A percentile compares a stretch with the other conserved stretches of the same genome.
Conservation (phyloP, 1,139 yeast species). For the Candida neerlandica region DNA sequence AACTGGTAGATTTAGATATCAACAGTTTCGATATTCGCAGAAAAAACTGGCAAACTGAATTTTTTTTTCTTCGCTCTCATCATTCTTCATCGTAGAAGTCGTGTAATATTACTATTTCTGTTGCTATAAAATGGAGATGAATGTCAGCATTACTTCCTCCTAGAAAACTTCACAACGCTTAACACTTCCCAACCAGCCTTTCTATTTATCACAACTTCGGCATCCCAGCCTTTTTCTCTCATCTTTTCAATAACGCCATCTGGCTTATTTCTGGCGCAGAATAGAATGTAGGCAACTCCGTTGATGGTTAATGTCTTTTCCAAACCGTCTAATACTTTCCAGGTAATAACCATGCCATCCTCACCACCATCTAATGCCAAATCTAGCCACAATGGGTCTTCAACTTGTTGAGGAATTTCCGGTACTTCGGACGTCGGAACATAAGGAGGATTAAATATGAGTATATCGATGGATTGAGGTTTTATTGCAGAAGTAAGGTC, state of each 20-base stretch:
- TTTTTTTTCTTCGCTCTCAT: not conserved
- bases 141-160: conserved; percentile 1
- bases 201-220: conserved; percentile 53
- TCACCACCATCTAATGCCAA: conserved; percentile 86
- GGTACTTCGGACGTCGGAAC: conserved; percentile 81
- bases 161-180: conserved; percentile 59
- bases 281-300: conserved; percentile 81
- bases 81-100: not conserved
- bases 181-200: conserved; percentile 98
- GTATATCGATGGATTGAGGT: conserved; percentile 56
- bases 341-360: conserved; percentile 87
- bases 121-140: not conserved
- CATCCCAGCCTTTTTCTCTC: conserved; percentile 57
- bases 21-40: too few species aligned
- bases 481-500: conserved; percentile 56
- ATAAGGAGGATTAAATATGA: conserved; percentile 93
- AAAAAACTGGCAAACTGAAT: too few species aligned
- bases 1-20: not conserved
- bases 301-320: conserved; percentile 45
- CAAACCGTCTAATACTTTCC: conserved; percentile 57
- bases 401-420: conserved; percentile 52
- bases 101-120: not conserved
- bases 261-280: conserved; percentile 89
- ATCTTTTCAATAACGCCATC: conserved; percentile 54
- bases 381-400: conserved; percentile 73